Conservation (phyloP, 768 basidiomycete species). For the Tephrocybe sp. region DNA sequence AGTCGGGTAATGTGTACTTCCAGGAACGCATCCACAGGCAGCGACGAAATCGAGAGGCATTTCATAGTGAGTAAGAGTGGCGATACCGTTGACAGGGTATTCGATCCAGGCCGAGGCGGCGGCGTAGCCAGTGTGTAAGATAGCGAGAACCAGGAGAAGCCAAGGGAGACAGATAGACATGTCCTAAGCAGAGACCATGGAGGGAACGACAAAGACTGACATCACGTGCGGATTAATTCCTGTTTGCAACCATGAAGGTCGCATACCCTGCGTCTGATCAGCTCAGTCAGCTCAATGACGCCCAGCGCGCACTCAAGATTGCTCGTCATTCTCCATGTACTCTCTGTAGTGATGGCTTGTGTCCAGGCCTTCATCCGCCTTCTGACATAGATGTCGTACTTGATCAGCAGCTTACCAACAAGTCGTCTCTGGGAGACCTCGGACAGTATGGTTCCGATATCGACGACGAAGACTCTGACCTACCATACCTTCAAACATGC, state of each 20-base stretch:
- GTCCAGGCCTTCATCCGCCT: slow-evolving; percentile 69
- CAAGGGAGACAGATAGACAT: slow-evolving; percentile 8
- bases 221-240: slow-evolving; percentile 6
- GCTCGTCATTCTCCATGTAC: slow-evolving; percentile 79
- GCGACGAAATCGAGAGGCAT: slow-evolving; percentile 55
- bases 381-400: slow-evolving; percentile 54
- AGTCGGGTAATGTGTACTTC: slow-evolving; percentile 71
- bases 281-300: slow-evolving; percentile 42
- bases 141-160: neutral
- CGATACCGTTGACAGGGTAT: slow-evolving; percentile 59
- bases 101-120: slow-evolving; percentile 48
- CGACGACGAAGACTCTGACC: slow-evolving; percentile 58
- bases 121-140: slow-evolving; percentile 1
- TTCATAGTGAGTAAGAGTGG: slow-evolving; percentile 80
- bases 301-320: slow-evolving; percentile 67
- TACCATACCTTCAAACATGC: slow-evolving; percentile 57
- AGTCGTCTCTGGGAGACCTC: slow-evolving; percentile 50
- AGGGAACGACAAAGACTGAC: neutral
- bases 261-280: slow-evolving; percentile 66
- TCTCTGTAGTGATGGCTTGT: slow-evolving; percentile 49
- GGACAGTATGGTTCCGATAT: slow-evolving; percentile 72
- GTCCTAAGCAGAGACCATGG: slow-evolving; percentile 5
- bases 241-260: slow-evolving; percentile 45
- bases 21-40: slow-evolving; percentile 72
- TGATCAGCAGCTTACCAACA: slow-evolving; percentile 42